Evolutionary conservation across 495 filamentous ascomycete genomes (phyloP).

Genomic region (Hypoxylon rickii): DNA sequence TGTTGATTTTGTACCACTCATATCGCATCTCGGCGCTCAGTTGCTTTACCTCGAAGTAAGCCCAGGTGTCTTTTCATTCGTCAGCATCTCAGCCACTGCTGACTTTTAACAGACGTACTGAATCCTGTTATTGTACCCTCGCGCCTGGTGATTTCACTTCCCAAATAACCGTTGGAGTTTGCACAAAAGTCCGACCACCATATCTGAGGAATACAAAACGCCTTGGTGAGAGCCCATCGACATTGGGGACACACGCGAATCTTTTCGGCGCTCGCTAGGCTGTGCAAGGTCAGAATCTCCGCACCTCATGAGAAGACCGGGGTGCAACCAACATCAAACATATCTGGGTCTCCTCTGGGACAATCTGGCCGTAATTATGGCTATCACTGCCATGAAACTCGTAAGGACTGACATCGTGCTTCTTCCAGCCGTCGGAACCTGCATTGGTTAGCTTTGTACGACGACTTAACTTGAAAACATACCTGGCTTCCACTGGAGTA

Average conservation of each 20-base stretch:
- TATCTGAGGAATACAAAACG: slow-evolving; percentile 20
- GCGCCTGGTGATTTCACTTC: slow-evolving; percentile 5
- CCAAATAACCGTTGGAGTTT: slow-evolving; percentile 29
- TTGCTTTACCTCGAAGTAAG: slow-evolving; percentile 41
- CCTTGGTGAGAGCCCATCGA: slow-evolving; percentile 2
- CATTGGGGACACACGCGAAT: slow-evolving; percentile 19
- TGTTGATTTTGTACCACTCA: slow-evolving; percentile 42
- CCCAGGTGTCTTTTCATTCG: slow-evolving; percentile 36
- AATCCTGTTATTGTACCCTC: slow-evolving; percentile 4
- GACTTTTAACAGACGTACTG: slow-evolving; percentile 1
- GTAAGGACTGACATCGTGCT: background rate
- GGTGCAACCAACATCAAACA: background rate
- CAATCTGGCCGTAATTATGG: background rate
- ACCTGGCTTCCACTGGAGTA: background rate
- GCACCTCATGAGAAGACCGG: background rate
- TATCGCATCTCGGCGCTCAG: slow-evolving; percentile 21
- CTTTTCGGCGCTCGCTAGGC: background rate
- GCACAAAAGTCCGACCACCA: slow-evolving; percentile 22
- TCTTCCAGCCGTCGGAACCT: background rate
- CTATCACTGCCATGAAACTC: background rate
- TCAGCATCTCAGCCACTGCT: background rate
- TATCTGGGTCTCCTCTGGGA: no score
- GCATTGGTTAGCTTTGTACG: background rate
- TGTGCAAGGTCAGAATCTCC: background rate
- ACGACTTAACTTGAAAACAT: background rate